Base-by-base conservation (phyloP, 805 yeast genomes). In the Kuraishia piskuri region DNA sequence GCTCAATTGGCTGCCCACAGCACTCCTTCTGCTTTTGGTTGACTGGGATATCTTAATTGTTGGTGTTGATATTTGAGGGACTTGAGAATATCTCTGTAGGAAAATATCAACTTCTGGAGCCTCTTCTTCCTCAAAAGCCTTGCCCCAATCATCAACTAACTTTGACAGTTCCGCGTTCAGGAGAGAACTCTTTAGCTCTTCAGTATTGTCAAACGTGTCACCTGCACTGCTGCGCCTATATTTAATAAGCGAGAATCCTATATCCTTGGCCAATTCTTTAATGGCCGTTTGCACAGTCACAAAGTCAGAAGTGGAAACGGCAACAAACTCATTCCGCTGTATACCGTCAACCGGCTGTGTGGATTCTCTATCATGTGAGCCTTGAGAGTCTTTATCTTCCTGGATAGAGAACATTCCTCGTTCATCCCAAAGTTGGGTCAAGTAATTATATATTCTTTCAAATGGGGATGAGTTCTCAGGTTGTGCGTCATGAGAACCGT, bases 381-480 rank as follows among this genome's bases (percentile, higher is more conserved):
- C 40, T 31, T 31, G 40, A n/a, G 8, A n/a, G 17, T 31, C 53
- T 2, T 51, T 20, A 9, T 57, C 53, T 2, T 52, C 49, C 2
- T 50, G 51, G 9, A 58, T 54, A 2, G 47, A 22, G 3, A 52
- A 22, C 2, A 24, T 21, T 19, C 50, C 57, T n/a, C 22, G 45
- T 17, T 51, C 46, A 12, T 52, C 22, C 17, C 45, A 36, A 21
- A 36, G 46, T 19, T 46, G 9, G 2, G 49, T 19, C 26, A 53
- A 48, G 2, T 36, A 55, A n/a, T 44, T 3, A 48, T 58, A 61
- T 1, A 59, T 54, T 36, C 59, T 56, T 22, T 56, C 51, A 3
- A 51, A 48, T 17, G 48, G 44, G 14, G 57, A 54, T 12, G 55
- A 49, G 19, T 51, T 52, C 7, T 36, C 14, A 26, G 31, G 52